phyloP scores from a whole-genome alignment of 495 filamentous ascomycete genomes.

The Choiromyces venosus region DNA sequence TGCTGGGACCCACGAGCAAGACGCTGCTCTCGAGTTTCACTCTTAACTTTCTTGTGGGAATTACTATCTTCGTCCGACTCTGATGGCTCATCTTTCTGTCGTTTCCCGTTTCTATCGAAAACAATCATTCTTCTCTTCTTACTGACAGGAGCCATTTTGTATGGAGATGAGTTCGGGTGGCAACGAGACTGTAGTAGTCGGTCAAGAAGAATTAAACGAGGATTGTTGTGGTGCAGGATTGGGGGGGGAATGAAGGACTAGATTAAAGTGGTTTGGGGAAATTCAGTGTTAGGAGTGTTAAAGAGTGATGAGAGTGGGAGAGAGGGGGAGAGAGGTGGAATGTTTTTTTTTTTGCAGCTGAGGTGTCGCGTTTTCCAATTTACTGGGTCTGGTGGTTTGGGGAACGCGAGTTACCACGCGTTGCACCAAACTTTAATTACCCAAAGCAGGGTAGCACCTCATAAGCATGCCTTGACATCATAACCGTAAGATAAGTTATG shows the following conservation, averaged over 20 bases:
- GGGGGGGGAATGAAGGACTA: neutral
- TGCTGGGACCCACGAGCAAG: slow-evolving; percentile 57
- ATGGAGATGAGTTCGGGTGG: neutral
- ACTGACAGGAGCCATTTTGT: slow-evolving; percentile 19
- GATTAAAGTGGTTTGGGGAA: neutral
- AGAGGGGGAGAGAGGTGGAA: too few relatives aligned
- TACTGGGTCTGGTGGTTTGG: neutral
- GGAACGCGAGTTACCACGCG: neutral
- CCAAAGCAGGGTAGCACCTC: neutral
- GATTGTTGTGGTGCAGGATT: neutral
- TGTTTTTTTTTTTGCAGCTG: neutral
- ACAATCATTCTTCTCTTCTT: slow-evolving; percentile 30
- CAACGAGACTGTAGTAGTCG: neutral
- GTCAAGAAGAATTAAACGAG: neutral
- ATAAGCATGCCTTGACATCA: neutral
- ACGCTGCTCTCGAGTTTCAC: slow-evolving; percentile 51
- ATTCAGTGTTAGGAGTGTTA: neutral
- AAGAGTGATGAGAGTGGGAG: neutral
- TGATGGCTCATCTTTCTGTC: slow-evolving; percentile 19
- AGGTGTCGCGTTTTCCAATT: neutral
- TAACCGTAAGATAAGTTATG: neutral
- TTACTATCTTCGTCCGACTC: slow-evolving; percentile 4
- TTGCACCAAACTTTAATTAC: neutral
- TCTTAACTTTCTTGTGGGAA: slow-evolving; percentile 29
- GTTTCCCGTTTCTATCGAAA: slow-evolving; percentile 26